phyloP scores from a whole-genome alignment of 441 rosid species.

The Pelargonium fulgidum region DNA sequence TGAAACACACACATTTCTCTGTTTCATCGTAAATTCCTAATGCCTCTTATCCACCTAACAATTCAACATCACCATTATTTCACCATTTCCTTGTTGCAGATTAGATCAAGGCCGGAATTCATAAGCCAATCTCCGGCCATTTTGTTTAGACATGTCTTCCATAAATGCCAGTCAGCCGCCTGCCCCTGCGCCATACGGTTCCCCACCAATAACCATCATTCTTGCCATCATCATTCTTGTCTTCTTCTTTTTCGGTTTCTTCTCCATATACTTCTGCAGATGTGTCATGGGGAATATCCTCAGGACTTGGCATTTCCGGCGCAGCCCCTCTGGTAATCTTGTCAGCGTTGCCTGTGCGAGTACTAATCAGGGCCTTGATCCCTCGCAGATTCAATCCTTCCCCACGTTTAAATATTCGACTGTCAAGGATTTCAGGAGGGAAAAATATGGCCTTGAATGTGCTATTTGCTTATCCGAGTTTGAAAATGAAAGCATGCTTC shows the following conservation, averaged over 20 bases:
- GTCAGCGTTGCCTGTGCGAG: neutral
- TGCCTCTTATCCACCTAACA: neutral
- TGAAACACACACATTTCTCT: neutral
- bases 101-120: too few relatives aligned
- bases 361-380: slow-evolving; percentile 50
- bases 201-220: slow-evolving; percentile 43
- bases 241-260: slow-evolving; percentile 53
- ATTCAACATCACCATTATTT: neutral
- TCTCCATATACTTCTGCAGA: slow-evolving; percentile 51
- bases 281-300: slow-evolving; percentile 41
- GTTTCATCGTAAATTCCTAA: neutral
- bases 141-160: slow-evolving; percentile 1
- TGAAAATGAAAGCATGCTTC: slow-evolving; percentile 46
- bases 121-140: slow-evolving; percentile 1
- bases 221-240: slow-evolving; percentile 46
- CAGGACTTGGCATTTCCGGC: slow-evolving; percentile 34
- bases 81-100: too few relatives aligned
- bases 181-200: slow-evolving; percentile 13
- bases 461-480: slow-evolving; percentile 77
- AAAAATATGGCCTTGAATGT: slow-evolving; percentile 64
- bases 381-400: slow-evolving; percentile 45
- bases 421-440: slow-evolving; percentile 50
- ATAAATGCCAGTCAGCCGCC: slow-evolving; percentile 7
- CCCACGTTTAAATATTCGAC: slow-evolving; percentile 55
- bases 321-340: slow-evolving; percentile 25